Percentiles rank a stretch among this genome's conserved stretches.
phyloP scores from a whole-genome alignment of 768 basidiomycete genomes.

The Sistotremastrum suecicum region DNA sequence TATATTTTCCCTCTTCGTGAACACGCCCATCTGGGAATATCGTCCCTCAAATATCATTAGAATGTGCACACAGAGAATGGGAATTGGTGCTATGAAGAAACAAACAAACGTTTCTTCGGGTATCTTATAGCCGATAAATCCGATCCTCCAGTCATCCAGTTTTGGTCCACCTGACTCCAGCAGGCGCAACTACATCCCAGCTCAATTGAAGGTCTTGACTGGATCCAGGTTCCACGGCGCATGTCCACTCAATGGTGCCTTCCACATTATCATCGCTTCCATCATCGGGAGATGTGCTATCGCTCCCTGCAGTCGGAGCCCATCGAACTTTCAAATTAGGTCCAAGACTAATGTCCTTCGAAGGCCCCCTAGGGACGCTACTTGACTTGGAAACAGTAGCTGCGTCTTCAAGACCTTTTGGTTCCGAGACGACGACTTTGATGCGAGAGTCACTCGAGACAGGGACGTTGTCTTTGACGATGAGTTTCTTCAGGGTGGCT shows the following conservation, averaged over 20 bases:
- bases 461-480: constrained; percentile 10
- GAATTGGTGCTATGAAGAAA: no score
- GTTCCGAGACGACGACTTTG: constrained; percentile 10
- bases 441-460: constrained; percentile 7
- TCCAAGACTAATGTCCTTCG: not conserved
- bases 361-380: not conserved
- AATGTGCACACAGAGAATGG: no score
- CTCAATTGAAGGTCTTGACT: constrained; percentile 30
- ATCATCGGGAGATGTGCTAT: constrained; percentile 16
- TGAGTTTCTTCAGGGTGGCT: constrained; percentile 2
- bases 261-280: constrained; percentile 11
- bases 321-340: not conserved
- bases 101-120: no score
- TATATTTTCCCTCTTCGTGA: no score
- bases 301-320: constrained; percentile 11
- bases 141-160: no score
- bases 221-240: constrained; percentile 27
- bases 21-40: no score
- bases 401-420: constrained; percentile 5
- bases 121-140: no score
- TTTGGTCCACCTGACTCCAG: constrained; percentile 6
- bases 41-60: no score
- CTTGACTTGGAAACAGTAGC: not conserved
- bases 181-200: constrained; percentile 38
- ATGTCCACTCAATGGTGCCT: constrained; percentile 42